Evolutionary conservation across 2,329 filamentous ascomycete genomes (phyloP).

Genomic region (Verticillium zaregamsianum): DNA sequence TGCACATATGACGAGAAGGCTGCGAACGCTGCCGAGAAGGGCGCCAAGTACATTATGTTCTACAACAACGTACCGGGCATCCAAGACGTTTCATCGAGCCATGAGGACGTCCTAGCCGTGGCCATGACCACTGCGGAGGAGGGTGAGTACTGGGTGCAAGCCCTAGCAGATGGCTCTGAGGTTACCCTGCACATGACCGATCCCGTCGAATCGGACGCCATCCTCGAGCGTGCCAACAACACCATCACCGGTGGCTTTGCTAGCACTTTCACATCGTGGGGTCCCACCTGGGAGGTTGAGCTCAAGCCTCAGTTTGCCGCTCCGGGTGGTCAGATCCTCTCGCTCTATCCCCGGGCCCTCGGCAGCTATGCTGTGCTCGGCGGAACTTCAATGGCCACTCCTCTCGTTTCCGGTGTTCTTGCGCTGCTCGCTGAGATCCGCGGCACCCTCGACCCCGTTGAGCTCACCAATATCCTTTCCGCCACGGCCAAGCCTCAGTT

Average conservation of each 20-base stretch:
- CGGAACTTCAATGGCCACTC: slow-evolving; percentile 59
- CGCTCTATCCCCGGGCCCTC: slow-evolving; percentile 45
- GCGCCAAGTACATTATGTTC: slow-evolving; percentile 57
- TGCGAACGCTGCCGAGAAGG: slow-evolving; percentile 45
- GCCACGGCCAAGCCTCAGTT: slow-evolving; percentile 43
- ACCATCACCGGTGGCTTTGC: slow-evolving; percentile 44
- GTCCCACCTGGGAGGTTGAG: slow-evolving; percentile 55
- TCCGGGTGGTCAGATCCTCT: slow-evolving; percentile 54
- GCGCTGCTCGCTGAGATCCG: slow-evolving; percentile 50
- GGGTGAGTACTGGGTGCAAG: slow-evolving; percentile 39
- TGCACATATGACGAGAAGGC: slow-evolving; percentile 54
- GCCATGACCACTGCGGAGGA: slow-evolving; percentile 36
- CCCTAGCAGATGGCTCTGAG: slow-evolving; percentile 36
- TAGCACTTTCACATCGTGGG: slow-evolving; percentile 54
- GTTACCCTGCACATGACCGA: slow-evolving; percentile 41
- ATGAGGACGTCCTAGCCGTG: slow-evolving; percentile 27
- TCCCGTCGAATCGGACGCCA: slow-evolving; percentile 27
- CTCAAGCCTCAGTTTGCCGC: slow-evolving; percentile 53
- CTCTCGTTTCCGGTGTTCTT: slow-evolving; percentile 49
- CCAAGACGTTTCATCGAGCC: slow-evolving; percentile 23
- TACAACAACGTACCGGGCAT: slow-evolving; percentile 51
- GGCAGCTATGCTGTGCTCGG: slow-evolving; percentile 48
- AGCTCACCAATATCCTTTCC: slow-evolving; percentile 45
- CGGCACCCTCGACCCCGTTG: slow-evolving; percentile 44
- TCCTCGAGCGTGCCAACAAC: slow-evolving; percentile 33